These are phyloP conservation scores for Phlyctochytrium planicorne DNA, from an alignment of 192 early-diverging fungal genomes.

Conservation along the genomic window DNA sequence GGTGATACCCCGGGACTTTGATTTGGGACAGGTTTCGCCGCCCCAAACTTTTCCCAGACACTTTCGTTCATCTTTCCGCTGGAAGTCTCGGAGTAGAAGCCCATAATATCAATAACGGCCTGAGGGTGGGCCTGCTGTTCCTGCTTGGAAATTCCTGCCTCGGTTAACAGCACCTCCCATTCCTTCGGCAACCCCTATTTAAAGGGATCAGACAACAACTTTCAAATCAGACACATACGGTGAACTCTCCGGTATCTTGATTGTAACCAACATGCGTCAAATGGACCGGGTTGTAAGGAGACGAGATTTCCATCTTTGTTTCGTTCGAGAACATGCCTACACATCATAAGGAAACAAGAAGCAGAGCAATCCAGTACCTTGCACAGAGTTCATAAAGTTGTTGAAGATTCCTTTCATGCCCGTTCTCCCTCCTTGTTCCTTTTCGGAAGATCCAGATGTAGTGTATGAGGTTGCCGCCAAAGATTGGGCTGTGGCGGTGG, in stretches of 20 bases:
- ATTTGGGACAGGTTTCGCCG: not conserved
- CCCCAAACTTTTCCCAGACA: slow-evolving; percentile 27
- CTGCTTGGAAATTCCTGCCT: slow-evolving; percentile 91
- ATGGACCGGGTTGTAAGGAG: slow-evolving; percentile 95
- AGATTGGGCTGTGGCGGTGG: not conserved
- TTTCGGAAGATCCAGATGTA: not conserved
- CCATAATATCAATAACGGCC: slow-evolving; percentile 55
- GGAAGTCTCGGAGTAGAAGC: slow-evolving; percentile 42
- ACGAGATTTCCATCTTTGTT: slow-evolving; percentile 68
- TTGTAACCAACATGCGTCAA: slow-evolving; percentile 98
- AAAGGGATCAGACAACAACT: slow-evolving; percentile 2
- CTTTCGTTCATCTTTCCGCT: slow-evolving; percentile 20
- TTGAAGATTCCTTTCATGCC: slow-evolving; percentile 3
- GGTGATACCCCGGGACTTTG: not conserved
- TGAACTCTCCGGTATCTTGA: slow-evolving; percentile 86
- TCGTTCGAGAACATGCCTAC: slow-evolving; percentile 3
- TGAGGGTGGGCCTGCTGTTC: slow-evolving; percentile 93
- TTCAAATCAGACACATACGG: slow-evolving; percentile 29
- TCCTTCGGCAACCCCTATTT: slow-evolving; percentile 86
- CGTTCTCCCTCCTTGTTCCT: not conserved
- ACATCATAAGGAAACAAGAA: not conserved
- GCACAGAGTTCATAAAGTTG: not conserved
- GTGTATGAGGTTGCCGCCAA: not conserved
- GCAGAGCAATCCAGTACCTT: not conserved
- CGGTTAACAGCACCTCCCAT: slow-evolving; percentile 88